Percentiles rank a stretch among this genome's conserved stretches.
Evolutionary conservation across 805 yeast genomes (phyloP).

Genomic region (Barnettozyma siamensis): DNA sequence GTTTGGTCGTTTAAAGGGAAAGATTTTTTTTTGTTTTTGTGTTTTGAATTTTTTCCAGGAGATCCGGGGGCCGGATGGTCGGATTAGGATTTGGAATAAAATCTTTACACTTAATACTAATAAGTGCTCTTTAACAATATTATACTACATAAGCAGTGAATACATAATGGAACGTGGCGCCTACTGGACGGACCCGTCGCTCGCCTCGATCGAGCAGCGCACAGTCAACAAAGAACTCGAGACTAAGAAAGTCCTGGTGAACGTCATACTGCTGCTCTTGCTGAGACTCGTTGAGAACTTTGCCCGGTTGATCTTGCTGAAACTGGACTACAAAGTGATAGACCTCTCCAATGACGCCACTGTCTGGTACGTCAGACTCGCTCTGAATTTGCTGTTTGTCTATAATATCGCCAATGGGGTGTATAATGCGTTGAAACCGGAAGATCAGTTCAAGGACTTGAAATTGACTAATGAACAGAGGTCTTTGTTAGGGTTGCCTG

Average conservation of each 20-base stretch:
- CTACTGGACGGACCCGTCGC: constrained; percentile 10
- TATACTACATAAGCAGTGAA: not conserved
- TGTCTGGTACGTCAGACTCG: constrained; percentile 2
- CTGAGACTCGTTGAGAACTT: constrained; percentile 24
- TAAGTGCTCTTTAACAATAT: too few species aligned
- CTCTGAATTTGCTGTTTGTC: constrained; percentile 24
- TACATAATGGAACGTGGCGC: not conserved
- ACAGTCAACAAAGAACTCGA: constrained; percentile 38
- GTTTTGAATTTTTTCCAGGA: too few species aligned
- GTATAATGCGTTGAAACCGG: constrained; percentile 27
- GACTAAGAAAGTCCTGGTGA: constrained; percentile 29
- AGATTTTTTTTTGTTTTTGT: too few species aligned
- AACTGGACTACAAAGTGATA: constrained; percentile 14
- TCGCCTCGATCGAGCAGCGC: constrained; percentile 27
- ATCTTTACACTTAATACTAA: too few species aligned
- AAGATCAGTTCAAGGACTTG: constrained; percentile 29
- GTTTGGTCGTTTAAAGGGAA: too few species aligned
- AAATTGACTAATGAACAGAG: constrained; percentile 28
- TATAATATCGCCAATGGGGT: constrained; percentile 28
- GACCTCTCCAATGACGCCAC: not conserved
- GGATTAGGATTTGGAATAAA: too few species aligned
- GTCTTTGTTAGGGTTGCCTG: constrained; percentile 29
- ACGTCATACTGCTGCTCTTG: constrained; percentile 27
- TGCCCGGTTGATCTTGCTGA: constrained; percentile 16
- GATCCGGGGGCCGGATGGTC: too few species aligned